Conservation (phyloP, 768 basidiomycete species). For the Mycena leptocephala region DNA sequence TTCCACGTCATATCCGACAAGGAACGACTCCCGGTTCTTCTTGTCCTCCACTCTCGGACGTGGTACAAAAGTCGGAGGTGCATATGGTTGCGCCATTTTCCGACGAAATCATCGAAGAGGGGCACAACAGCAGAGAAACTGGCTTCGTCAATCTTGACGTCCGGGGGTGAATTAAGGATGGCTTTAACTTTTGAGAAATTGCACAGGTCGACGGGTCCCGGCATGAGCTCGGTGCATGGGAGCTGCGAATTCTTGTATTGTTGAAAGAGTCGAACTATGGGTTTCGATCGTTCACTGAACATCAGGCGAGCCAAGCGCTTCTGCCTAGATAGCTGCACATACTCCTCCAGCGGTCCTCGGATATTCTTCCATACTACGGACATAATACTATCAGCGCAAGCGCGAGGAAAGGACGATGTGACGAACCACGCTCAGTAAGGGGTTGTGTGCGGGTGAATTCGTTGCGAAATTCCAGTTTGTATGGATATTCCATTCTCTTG, state of each 20-base stretch:
- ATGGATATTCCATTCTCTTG: neutral
- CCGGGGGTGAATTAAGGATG: neutral
- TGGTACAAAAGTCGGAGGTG: neutral
- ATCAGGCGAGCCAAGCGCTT: slow-evolving; percentile 3
- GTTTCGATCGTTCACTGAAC: slow-evolving; percentile 20
- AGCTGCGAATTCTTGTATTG: slow-evolving; percentile 14
- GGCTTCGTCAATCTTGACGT: neutral
- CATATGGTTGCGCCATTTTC: neutral
- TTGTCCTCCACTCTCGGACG: neutral
- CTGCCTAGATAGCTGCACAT: neutral
- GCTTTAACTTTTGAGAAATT: neutral
- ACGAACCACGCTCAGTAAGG: slow-evolving; percentile 7
- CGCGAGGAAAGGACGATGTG: neutral
- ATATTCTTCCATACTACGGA: slow-evolving; percentile 17
- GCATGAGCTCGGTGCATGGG: slow-evolving; percentile 11
- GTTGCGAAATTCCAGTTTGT: neutral
- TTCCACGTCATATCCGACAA: neutral
- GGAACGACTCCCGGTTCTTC: neutral
- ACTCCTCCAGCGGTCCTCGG: neutral
- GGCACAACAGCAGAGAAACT: neutral
- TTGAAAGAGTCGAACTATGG: slow-evolving; percentile 4
- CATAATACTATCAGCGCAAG: neutral
- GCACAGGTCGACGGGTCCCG: slow-evolving; percentile 12
- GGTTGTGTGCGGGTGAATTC: slow-evolving; percentile 3
- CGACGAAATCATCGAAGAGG: neutral